phyloP scores from a whole-genome alignment of 176 grass and related monocot genomes.

The Leersia perrieri region DNA sequence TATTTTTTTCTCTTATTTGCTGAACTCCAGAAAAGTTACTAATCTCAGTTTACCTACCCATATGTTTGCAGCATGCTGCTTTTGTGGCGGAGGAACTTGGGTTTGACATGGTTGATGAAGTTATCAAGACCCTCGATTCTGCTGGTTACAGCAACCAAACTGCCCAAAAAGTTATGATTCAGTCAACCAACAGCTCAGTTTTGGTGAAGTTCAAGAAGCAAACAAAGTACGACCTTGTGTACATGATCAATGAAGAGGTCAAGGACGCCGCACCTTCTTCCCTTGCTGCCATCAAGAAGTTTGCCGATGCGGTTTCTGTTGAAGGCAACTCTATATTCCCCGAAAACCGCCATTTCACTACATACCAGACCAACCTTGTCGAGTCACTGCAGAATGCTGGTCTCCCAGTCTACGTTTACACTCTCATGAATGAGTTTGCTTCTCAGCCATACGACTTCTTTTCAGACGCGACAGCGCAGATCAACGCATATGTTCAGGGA shows the following conservation, averaged over 20 bases:
- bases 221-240: conserved; percentile 74
- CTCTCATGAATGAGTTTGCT: conserved; percentile 70
- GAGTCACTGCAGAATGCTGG: conserved; percentile 52
- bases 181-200: conserved; percentile 78
- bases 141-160: conserved; percentile 64
- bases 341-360: conserved; percentile 29
- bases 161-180: conserved; percentile 62
- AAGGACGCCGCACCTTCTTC: conserved; percentile 48
- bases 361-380: conserved; percentile 54
- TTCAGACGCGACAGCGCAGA: conserved; percentile 54
- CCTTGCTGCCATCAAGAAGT: conserved; percentile 60
- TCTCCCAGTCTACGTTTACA: conserved; percentile 65
- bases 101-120: conserved; percentile 53
- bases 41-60: background rate
- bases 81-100: conserved; percentile 63
- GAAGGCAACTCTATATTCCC: conserved; percentile 53
- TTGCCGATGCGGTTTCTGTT: conserved; percentile 61
- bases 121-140: conserved; percentile 44
- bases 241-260: conserved; percentile 60
- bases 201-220: conserved; percentile 74
- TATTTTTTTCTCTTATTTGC: background rate
- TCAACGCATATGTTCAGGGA: conserved; percentile 56
- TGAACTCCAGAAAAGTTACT: background rate
- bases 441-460: conserved; percentile 82
- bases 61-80: conserved; percentile 66